Conservation (phyloP, 106 monocot species). For the Phalaenopsis aphrodite region DNA sequence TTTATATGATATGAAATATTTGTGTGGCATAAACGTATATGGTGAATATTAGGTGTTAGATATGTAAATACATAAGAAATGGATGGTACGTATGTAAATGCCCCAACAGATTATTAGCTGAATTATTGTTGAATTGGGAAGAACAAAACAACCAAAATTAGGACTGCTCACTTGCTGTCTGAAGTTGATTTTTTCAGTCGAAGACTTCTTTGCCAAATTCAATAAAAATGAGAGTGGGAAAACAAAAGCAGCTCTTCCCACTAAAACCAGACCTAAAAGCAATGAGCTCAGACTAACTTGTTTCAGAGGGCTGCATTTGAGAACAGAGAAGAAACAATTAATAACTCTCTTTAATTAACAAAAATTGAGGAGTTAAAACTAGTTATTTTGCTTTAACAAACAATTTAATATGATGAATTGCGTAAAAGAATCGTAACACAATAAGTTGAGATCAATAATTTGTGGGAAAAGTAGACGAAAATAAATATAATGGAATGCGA, state of each 20-base stretch:
- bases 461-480: background rate
- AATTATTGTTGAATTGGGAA: background rate
- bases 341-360: background rate
- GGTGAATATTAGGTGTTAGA: too few species aligned
- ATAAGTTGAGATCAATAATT: background rate
- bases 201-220: conserved; percentile 29
- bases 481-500: background rate
- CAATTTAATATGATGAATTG: background rate
- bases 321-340: background rate
- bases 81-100: too few species aligned
- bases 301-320: conserved; percentile 31
- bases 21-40: too few species aligned
- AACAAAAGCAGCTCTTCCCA: conserved; percentile 46
- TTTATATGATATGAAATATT: too few species aligned
- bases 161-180: conserved; percentile 32
- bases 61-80: too few species aligned
- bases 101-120: too few species aligned
- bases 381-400: background rate
- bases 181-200: conserved; percentile 20
- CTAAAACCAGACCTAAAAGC: conserved; percentile 32
- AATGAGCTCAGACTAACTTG: conserved; percentile 27
- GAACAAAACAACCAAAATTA: background rate
- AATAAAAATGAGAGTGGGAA: conserved; percentile 43
- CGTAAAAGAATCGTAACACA: background rate
- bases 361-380: background rate